Base-by-base conservation (phyloP, 108 stramenopile species). In the Cyclotella cryptica region DNA sequence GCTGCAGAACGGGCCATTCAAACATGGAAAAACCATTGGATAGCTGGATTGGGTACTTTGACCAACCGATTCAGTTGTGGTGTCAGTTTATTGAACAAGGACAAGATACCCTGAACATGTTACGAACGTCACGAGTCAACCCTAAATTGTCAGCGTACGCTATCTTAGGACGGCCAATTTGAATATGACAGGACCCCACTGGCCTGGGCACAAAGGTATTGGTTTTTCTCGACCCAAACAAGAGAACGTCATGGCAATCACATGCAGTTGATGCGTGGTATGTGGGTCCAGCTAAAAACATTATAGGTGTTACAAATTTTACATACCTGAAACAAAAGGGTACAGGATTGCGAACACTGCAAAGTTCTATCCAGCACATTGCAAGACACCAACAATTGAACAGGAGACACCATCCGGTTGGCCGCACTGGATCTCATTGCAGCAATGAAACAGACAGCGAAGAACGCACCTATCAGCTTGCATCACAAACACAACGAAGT, bases 31-130 rank as follows among this genome's bases (percentile, higher is more conserved):
- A 47, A 65, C 24, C 74, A 75, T 44, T 75, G 66, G 65, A n/a
- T 66, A 4, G 67, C 41, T 17, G 28, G 45, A 12, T 41, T 75
- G 24, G 42, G 44, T 66, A 58, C 67, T 13, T 54, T 61, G 40
- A 66, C 1, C 84, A 76, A 53, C 86, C 83, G 19, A 2, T 78
- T 18, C 66, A 69, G 18, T 40, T 77, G n/a, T 84, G 83, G 86
- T 57, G 55, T 59, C 22, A 69, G 10, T 65, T 83, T 12, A 35
- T 88, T 24, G 59, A n/a, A n/a, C n/a, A n/a, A n/a, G n/a, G n/a
- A 21, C 27, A 14, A 66, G 72, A 54, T n/a, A 74, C 75, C 15
- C 45, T 87, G 18, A 85, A 88, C 66, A 24, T 88, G 12, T 57
- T 82, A 1, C 80, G 87, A 6, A 21, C 41, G 10, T 79, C 81